Evolutionary conservation across 352 stramenopile species (phyloP).

Genomic region (Halophytophthora batemanensis): DNA sequence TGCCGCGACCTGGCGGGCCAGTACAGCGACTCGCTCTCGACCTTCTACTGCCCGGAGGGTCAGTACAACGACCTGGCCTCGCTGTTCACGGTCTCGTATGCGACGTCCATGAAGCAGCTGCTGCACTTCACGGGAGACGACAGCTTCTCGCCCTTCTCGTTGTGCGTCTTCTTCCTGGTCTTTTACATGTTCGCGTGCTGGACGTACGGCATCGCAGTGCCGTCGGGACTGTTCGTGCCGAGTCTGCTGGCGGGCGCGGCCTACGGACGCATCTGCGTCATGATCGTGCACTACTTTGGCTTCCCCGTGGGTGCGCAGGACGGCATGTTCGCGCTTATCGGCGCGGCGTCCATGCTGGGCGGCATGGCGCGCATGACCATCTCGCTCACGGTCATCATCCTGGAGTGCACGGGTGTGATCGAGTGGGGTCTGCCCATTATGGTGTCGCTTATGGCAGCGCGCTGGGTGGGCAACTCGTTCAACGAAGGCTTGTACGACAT

Average conservation of each 20-base stretch:
- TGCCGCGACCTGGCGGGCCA: constrained; percentile 48
- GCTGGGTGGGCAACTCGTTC: constrained; percentile 97
- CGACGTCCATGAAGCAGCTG: constrained; percentile 94
- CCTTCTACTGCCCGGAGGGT: constrained; percentile 93
- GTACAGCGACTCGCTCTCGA: constrained; percentile 84
- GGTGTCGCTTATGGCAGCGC: constrained; percentile 95
- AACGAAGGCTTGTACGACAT: constrained; percentile 99
- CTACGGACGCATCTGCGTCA: constrained; percentile 86
- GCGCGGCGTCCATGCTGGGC: constrained; percentile 93
- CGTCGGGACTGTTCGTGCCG: constrained; percentile 96
- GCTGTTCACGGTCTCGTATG: constrained; percentile 94
- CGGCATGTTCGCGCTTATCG: constrained; percentile 97
- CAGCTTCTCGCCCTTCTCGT: constrained; percentile 92
- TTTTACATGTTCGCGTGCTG: constrained; percentile 93
- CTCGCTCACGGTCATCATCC: constrained; percentile 97
- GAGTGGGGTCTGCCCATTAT: constrained; percentile 98
- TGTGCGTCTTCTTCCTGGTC: constrained; percentile 96
- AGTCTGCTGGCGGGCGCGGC: constrained; percentile 94
- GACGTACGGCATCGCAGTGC: constrained; percentile 97
- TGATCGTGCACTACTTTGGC: constrained; percentile 53
- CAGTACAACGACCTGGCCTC: constrained; percentile 98
- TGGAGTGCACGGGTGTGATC: constrained; percentile 98
- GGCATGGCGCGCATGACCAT: constrained; percentile 98
- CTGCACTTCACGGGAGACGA: constrained; percentile 92
- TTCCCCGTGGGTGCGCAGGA: constrained; percentile 72